Evolutionary conservation across 495 filamentous ascomycete species (phyloP).

Genomic region (Aspergillus leporis): DNA sequence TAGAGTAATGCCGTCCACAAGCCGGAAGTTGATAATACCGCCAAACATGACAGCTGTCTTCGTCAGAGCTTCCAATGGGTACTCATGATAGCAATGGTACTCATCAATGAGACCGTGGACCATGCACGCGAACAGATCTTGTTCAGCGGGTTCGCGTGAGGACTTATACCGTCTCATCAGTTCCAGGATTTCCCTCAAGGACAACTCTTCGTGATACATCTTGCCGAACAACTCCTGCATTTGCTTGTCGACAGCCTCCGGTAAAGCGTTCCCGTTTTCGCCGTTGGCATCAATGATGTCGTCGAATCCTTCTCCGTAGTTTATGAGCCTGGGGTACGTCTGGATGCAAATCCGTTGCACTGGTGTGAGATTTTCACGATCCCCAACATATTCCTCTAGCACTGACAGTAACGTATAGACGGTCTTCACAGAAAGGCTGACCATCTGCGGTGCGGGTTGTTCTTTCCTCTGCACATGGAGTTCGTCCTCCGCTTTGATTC

Average conservation of each 20-base stretch:
- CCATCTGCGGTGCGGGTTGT: conserved; percentile 59
- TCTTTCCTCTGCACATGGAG: conserved; percentile 65
- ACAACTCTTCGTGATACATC: conserved; percentile 88
- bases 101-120: conserved; percentile 97
- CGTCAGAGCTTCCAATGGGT: conserved; percentile 88
- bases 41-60: conserved; percentile 97
- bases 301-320: conserved; percentile 89
- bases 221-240: conserved; percentile 97
- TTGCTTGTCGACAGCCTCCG: conserved; percentile 73
- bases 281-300: conserved; percentile 87
- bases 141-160: conserved; percentile 77
- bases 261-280: conserved; percentile 72
- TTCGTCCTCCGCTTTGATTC: conserved; percentile 82
- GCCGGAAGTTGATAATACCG: conserved; percentile 88
- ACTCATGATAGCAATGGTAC: conserved; percentile 91
- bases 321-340: conserved; percentile 92
- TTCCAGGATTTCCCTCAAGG: conserved; percentile 77
- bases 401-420: conserved; percentile 79
- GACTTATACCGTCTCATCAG: conserved; percentile 81
- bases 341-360: conserved; percentile 88
- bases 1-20: conserved; percentile 85
- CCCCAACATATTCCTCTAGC: conserved; percentile 64
- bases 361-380: conserved; percentile 55
- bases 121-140: conserved; percentile 97
- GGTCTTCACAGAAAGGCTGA: conserved; percentile 78